phyloP scores from a whole-genome alignment of 2,329 filamentous ascomycete species.

The Lachnellula suecica region DNA sequence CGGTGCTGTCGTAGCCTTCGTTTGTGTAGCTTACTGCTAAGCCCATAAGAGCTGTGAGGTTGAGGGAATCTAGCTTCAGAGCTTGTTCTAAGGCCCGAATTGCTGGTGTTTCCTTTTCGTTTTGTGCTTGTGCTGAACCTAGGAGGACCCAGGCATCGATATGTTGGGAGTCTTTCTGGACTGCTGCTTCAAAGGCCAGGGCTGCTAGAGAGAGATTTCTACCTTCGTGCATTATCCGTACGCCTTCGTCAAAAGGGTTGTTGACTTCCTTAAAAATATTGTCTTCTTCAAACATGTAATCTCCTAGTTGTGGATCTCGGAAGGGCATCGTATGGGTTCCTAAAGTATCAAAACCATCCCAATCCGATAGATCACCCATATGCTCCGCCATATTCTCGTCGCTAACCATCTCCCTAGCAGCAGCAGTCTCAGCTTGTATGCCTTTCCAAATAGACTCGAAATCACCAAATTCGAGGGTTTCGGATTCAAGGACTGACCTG shows the following conservation, averaged over 20 bases:
- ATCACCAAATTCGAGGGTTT: slow-evolving; percentile 76
- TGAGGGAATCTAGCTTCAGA: slow-evolving; percentile 81
- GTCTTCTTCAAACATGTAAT: slow-evolving; percentile 93
- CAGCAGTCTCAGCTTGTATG: slow-evolving; percentile 73
- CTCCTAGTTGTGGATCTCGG: slow-evolving; percentile 76
- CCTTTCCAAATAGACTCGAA: slow-evolving; percentile 89
- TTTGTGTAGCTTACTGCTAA: slow-evolving; percentile 97
- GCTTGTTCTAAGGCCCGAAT: slow-evolving; percentile 93
- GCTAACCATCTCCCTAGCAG: slow-evolving; percentile 66
- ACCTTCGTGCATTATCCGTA: slow-evolving; percentile 89
- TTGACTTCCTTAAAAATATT: slow-evolving; percentile 81
- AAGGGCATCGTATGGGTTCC: slow-evolving; percentile 63
- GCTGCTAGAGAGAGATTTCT: slow-evolving; percentile 93
- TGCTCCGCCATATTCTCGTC: slow-evolving; percentile 60
- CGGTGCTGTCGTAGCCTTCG: slow-evolving; percentile 95
- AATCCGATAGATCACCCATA: slow-evolving; percentile 76
- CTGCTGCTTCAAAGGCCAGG: slow-evolving; percentile 91
- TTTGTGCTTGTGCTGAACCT: slow-evolving; percentile 91
- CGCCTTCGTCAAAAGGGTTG: slow-evolving; percentile 89
- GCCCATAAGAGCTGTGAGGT: slow-evolving; percentile 89
- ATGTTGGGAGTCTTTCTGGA: slow-evolving; percentile 84
- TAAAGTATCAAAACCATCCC: slow-evolving; percentile 71
- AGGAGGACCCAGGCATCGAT: slow-evolving; percentile 92
- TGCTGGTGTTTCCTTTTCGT: slow-evolving; percentile 95
- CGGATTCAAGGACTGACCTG: slow-evolving; percentile 71